phyloP scores from a whole-genome alignment of 2,329 filamentous ascomycete species.

The Furcasterigmium furcatum region DNA sequence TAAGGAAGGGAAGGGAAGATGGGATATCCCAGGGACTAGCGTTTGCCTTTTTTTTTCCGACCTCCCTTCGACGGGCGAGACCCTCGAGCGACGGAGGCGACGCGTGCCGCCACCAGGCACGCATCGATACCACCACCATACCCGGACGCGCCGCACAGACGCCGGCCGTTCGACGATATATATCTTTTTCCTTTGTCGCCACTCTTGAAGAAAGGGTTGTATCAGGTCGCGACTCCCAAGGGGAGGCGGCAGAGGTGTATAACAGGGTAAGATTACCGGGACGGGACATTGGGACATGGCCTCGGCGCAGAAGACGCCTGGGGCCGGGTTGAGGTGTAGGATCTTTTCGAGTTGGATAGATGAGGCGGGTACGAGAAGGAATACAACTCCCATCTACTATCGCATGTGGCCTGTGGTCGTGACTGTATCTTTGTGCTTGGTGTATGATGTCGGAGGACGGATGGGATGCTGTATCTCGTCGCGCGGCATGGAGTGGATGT shows the following conservation, averaged over 20 bases:
- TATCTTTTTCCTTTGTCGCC: conserved; percentile 12
- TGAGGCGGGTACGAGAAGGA: neutral
- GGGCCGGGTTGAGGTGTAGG: neutral
- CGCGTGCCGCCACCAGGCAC: neutral
- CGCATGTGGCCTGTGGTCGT: too few relatives aligned
- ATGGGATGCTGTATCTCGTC: too few relatives aligned
- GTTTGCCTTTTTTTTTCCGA: neutral
- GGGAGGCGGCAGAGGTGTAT: neutral
- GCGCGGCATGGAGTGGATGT: too few relatives aligned
- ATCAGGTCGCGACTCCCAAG: neutral
- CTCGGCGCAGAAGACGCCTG: neutral
- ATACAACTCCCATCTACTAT: conserved; percentile 4
- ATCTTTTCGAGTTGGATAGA: neutral
- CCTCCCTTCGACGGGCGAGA: too few relatives aligned
- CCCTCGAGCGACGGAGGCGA: neutral
- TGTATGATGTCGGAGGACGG: too few relatives aligned
- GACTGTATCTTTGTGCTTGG: too few relatives aligned
- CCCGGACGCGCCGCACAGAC: neutral
- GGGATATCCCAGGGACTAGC: conserved; percentile 6
- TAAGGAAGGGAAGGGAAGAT: neutral
- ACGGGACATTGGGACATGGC: neutral
- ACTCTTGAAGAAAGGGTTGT: neutral
- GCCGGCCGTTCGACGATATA: neutral
- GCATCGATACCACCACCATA: neutral
- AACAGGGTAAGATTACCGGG: neutral